Evolutionary conservation across 345 rosid species (phyloP).

Genomic region (Hypericum androsaemum): DNA sequence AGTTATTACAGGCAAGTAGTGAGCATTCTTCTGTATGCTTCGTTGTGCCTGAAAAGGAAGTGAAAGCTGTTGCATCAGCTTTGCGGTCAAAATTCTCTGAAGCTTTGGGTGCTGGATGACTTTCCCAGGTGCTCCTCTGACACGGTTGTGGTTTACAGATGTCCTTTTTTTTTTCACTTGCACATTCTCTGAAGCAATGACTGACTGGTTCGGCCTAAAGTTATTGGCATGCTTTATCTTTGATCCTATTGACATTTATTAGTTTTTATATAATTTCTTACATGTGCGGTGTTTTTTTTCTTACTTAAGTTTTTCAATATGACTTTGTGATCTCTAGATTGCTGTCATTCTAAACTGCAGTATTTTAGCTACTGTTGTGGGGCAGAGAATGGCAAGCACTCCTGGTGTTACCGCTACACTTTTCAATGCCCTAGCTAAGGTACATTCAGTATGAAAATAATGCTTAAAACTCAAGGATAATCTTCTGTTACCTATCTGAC

Average conservation of each 20-base stretch:
- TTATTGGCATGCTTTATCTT: too few relatives aligned
- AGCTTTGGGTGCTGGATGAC: constrained; percentile 92
- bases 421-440: constrained; percentile 95
- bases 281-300: too few relatives aligned
- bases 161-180: too few relatives aligned
- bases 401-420: constrained; percentile 98
- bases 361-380: constrained; percentile 91
- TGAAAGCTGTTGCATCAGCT: constrained; percentile 81
- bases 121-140: constrained; percentile 61
- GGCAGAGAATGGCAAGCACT: constrained; percentile 99
- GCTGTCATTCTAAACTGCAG: constrained; percentile 80
- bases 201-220: too few relatives aligned
- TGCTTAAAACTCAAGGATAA: neutral
- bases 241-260: too few relatives aligned
- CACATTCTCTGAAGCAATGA: too few relatives aligned
- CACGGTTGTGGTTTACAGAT: neutral
- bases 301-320: neutral
- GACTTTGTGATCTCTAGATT: constrained; percentile 40
- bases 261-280: too few relatives aligned
- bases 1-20: constrained; percentile 72
- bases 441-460: constrained; percentile 10
- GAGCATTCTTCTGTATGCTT: constrained; percentile 99
- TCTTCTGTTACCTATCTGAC: neutral
- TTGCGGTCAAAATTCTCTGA: constrained; percentile 67
- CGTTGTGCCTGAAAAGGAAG: constrained; percentile 98